Base-by-base conservation (phyloP, 179 eudicot genomes). In the Silene coronaria region DNA sequence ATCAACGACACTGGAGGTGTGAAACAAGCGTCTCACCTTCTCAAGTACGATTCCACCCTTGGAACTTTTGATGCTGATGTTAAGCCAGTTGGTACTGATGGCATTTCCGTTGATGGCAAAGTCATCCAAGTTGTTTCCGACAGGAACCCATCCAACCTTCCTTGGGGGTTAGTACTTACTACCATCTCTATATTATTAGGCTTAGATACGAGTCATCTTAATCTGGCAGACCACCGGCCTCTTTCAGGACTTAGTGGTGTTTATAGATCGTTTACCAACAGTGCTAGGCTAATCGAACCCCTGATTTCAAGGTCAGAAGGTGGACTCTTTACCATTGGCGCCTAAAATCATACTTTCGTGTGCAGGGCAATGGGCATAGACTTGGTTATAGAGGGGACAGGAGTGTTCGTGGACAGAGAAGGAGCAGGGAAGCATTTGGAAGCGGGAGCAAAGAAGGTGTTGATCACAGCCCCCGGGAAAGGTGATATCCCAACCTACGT, bases 1-100 rank as follows among this genome's bases (percentile, higher is more conserved):
- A 89, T 95, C 85, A 95, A 95, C 67, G 99, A 95, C 91, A 92
- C 93, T 13, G 99, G 99, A 7, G 99, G 99, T 67, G 95, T 92
- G 64, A 95, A 95, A 84, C 97, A 92, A 75, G 99, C 99, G 23
- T 91, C 99, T 57, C 99, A 95, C 90, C 97, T 95, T 46, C 97
- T 95, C 82, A 95, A 95, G 81, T 95, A 95, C 72, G 99, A 95
- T 79, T 95, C 99, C 74, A 95, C 93, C 72, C 96, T 95, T 58
- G 99, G 99, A 22, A 95, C 85, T 61, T 95, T 95, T n/a, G 99
- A 92, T 0, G 99, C 99, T 7, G 97, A 91, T 38, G 99, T 95
- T 80, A 92, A 87, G 82, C 93, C 99, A 4, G 87, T 77, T 2
- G 99, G 97, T 2, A 82, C 80, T 7, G 84, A 86, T 55, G 91